Evolutionary conservation across 371 early-diverging fungal species (phyloP), one percentile per base, ranked within the genome.

Genomic region (Mortierella sp.): DNA sequence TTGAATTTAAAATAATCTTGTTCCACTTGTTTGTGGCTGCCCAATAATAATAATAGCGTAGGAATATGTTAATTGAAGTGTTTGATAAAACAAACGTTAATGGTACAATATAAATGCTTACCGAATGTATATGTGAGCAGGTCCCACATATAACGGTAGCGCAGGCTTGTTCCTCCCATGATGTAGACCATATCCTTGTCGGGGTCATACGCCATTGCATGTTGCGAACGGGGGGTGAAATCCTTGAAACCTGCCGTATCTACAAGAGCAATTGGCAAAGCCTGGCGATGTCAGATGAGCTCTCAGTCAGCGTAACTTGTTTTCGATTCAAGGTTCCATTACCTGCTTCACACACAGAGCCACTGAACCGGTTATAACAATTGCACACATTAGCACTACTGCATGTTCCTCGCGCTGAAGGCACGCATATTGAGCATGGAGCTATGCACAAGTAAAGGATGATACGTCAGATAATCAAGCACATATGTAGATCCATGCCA

Each of bases 101-200:
- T 21, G 4, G 19, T 28, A 9, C 32, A 28, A 13, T 28, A 55
- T 24, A 10, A 4, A 15, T 40, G 24, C 64, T 60, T 66, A 80
- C 81, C 68, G 62, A 82, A 82, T 19, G 58, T 36, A 41, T 82
- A 82, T 4, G 70, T 72, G 11, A 82, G 58, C 28, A 76, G 15
- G 40, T 82, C 82, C 67, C 76, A 64, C 41, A 76, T 60, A 36
- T 40, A 63, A 22, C 58, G 16, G 9, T 38, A 45, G 7, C 53
- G 41, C 4, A 72, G 50, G 45, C 72, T 76, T 8, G 73, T 70
- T 52, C 82, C 82, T 7, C 82, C 82, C 50, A 55, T 76, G 50
- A 82, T 82, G 50, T 82, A 82, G 47, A 82, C 82, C 70, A 82
- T 60, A 9, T 82, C 82, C 33, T 76, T 76, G 60, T 3, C 5